A percentile compares a stretch with the other conserved stretches of the same genome.
phyloP scores from a whole-genome alignment of 1,284 basidiomycete species.

The Ganoderma meredithae region DNA sequence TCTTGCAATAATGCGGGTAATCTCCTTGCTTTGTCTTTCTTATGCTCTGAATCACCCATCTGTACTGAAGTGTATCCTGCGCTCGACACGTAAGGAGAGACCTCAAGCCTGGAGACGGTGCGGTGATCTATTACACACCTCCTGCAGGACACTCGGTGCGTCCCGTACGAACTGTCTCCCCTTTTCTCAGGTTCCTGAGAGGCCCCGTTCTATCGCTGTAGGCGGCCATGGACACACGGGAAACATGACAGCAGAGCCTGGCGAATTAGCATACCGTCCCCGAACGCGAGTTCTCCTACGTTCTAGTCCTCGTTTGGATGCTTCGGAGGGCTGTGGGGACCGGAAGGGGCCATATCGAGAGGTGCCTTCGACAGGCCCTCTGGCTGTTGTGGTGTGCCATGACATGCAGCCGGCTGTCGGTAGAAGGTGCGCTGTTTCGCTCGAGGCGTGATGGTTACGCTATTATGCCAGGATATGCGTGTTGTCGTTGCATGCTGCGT shows the following conservation, averaged over 20 bases:
- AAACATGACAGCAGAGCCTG: background rate
- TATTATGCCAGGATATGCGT: background rate
- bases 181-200: conserved; percentile 12
- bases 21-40: background rate
- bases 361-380: background rate
- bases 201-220: background rate
- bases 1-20: background rate
- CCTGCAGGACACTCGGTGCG: conserved; percentile 8
- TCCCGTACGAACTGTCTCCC: background rate
- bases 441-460: background rate
- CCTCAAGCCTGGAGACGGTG: conserved; percentile 17
- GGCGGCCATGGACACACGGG: background rate
- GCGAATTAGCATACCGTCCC: background rate
- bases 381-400: background rate
- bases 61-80: background rate
- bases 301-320: background rate
- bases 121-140: conserved; percentile 23
- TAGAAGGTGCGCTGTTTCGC: conserved; percentile 6
- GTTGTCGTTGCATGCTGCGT: too few species aligned
- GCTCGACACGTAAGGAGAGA: conserved; percentile 12
- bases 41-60: background rate
- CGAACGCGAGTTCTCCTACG: conserved; percentile 5
- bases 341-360: background rate
- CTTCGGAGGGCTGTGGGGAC: conserved; percentile 12
- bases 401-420: conserved; percentile 4